Percentiles rank a stretch among this genome's conserved stretches.
Conservation (phyloP, 805 yeast species). For the Spathaspora boniae region DNA sequence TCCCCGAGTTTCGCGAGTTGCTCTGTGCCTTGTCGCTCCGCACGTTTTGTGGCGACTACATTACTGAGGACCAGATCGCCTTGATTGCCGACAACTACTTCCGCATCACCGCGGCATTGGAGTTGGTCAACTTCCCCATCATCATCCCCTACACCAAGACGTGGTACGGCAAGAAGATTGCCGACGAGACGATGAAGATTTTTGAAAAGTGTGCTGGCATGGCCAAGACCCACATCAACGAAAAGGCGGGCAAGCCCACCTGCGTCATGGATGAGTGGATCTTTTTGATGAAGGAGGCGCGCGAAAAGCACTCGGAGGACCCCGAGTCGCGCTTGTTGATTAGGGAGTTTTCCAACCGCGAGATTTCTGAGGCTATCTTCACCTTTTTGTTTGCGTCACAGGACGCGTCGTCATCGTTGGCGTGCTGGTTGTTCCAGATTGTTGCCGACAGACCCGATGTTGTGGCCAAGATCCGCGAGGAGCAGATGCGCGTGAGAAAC, state of each 20-base stretch:
- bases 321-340: conserved; percentile 56
- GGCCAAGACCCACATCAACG: conserved; percentile 75
- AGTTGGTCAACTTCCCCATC: conserved; percentile 95
- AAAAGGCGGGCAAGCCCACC: conserved; percentile 69
- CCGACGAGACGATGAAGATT: conserved; percentile 90
- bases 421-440: conserved; percentile 97
- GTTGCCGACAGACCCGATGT: conserved; percentile 95
- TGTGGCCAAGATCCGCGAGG: conserved; percentile 80
- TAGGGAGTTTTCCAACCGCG: conserved; percentile 84
- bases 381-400: conserved; percentile 97
- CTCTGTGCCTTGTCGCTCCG: conserved; percentile 91
- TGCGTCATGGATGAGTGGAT: conserved; percentile 98
- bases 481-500: conserved; percentile 79
- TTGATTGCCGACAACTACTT: conserved; percentile 89
- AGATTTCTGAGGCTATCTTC: conserved; percentile 94
- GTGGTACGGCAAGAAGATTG: conserved; percentile 94
- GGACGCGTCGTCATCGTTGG: conserved; percentile 95
- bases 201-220: conserved; percentile 84
- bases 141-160: conserved; percentile 94
- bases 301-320: conserved; percentile 46
- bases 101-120: conserved; percentile 91
- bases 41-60: conserved; percentile 94
- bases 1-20: conserved; percentile 93
- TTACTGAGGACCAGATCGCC: conserved; percentile 86
- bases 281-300: conserved; percentile 73